Evolutionary conservation across 2,329 filamentous ascomycete species (phyloP).

Genomic region (Hymenoscyphus linearis): DNA sequence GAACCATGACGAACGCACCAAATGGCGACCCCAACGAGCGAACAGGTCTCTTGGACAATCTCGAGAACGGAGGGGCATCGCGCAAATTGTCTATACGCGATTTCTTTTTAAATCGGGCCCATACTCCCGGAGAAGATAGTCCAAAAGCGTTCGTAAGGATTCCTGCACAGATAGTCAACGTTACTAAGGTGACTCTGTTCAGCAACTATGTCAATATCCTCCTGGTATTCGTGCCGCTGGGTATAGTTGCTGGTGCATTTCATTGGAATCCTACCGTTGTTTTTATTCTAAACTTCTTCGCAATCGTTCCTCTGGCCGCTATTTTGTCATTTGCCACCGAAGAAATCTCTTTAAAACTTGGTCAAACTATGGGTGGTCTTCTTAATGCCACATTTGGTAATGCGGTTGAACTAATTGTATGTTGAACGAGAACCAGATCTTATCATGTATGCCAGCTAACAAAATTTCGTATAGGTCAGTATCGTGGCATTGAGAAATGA

Average conservation of each 20-base stretch:
- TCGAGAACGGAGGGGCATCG: constrained; percentile 15
- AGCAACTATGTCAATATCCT: constrained; percentile 65
- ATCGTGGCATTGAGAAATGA: constrained; percentile 81
- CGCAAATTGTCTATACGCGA: constrained; percentile 21
- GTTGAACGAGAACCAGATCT: neutral
- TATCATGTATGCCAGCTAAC: neutral
- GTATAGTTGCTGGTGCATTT: constrained; percentile 58
- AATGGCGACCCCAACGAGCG: constrained; percentile 23
- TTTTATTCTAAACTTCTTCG: constrained; percentile 55
- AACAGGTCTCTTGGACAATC: constrained; percentile 24
- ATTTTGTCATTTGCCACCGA: constrained; percentile 38
- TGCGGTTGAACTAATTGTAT: constrained; percentile 52
- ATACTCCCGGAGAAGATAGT: constrained; percentile 29
- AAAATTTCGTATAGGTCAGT: constrained; percentile 62
- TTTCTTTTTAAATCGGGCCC: constrained; percentile 23
- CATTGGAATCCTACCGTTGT: constrained; percentile 47
- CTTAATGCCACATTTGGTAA: constrained; percentile 46
- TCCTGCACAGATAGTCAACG: constrained; percentile 25
- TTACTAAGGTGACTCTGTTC: constrained; percentile 32
- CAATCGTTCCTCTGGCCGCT: constrained; percentile 50
- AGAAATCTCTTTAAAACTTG: constrained; percentile 45
- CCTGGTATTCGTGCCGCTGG: constrained; percentile 70
- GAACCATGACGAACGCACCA: constrained; percentile 13
- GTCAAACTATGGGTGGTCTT: constrained; percentile 51
- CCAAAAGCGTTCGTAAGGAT: constrained; percentile 26